Evolutionary conservation across 2,329 filamentous ascomycete genomes (phyloP).

Genomic region (Dothistroma pini): DNA sequence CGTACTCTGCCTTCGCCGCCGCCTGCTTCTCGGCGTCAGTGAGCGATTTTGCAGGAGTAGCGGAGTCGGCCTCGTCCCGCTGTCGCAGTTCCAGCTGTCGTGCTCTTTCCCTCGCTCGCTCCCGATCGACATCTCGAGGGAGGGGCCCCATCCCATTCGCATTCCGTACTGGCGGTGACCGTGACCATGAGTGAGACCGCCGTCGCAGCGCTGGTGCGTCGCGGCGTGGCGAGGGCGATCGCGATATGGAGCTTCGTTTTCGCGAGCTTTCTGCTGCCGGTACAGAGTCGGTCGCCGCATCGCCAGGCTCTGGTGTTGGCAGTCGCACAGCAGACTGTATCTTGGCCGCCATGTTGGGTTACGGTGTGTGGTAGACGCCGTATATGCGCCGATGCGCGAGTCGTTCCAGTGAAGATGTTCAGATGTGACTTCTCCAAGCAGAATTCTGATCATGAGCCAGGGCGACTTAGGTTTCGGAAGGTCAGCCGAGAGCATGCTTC

Average conservation of each 20-base stretch:
- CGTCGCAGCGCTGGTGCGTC: conserved; percentile 32
- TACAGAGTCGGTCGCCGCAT: not conserved
- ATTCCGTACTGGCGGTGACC: conserved; percentile 7
- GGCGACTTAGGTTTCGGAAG: not conserved
- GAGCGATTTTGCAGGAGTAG: conserved; percentile 49
- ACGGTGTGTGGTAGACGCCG: not conserved
- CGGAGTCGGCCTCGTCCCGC: conserved; percentile 40
- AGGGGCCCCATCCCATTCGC: conserved; percentile 38
- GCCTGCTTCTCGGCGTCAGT: conserved; percentile 82
- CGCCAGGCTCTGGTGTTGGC: conserved; percentile 27
- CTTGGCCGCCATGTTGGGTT: conserved; percentile 20
- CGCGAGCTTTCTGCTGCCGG: conserved; percentile 25
- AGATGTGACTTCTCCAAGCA: not conserved
- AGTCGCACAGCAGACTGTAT: conserved; percentile 29
- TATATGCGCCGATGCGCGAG: not conserved
- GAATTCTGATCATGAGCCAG: not conserved
- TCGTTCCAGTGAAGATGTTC: not conserved
- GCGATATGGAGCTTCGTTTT: conserved; percentile 33
- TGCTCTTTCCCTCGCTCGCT: conserved; percentile 51
- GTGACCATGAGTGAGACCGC: conserved; percentile 32
- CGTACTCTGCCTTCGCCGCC: conserved; percentile 85
- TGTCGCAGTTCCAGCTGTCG: conserved; percentile 47
- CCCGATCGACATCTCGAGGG: conserved; percentile 48
- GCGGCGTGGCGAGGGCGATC: conserved; percentile 36
- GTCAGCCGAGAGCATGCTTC: not conserved